Conservation (phyloP, 1,284 basidiomycete genomes). For the Omphalotus olearius region DNA sequence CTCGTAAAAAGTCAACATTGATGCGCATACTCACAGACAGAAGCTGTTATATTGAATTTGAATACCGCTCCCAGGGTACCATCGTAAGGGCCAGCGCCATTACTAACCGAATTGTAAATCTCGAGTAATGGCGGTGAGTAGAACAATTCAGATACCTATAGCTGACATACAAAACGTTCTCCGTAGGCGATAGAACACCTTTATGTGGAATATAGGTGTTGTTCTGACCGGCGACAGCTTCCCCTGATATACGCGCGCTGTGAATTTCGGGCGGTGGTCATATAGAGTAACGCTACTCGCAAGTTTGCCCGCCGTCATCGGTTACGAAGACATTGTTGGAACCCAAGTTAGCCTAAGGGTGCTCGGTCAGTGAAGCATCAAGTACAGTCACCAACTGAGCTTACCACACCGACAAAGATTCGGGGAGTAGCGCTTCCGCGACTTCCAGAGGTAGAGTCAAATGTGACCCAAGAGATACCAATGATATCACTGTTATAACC, state of each 20-base stretch:
- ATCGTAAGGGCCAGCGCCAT: conserved; percentile 51
- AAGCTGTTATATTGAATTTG: conserved; percentile 49
- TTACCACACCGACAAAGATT: conserved; percentile 61
- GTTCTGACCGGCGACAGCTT: conserved; percentile 52
- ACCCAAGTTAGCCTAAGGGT: conserved; percentile 35
- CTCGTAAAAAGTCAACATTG: not conserved
- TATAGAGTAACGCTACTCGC: conserved; percentile 29
- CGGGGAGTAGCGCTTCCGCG: conserved; percentile 51
- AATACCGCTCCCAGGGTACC: conserved; percentile 43
- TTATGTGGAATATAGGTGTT: conserved; percentile 60
- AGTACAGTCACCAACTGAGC: not conserved
- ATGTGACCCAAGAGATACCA: conserved; percentile 63
- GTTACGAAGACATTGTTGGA: conserved; percentile 52
- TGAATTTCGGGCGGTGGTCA: not conserved
- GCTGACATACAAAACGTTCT: conserved; percentile 55
- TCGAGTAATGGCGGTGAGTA: not conserved
- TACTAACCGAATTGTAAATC: conserved; percentile 19
- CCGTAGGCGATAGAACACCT: conserved; percentile 54
- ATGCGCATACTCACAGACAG: conserved; percentile 34
- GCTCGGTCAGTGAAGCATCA: not conserved
- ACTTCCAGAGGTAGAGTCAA: conserved; percentile 53
- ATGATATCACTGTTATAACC: conserved; percentile 55
- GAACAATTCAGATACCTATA: conserved; percentile 25
- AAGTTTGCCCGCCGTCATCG: conserved; percentile 51
- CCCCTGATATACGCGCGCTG: conserved; percentile 34